A percentile compares a stretch with the other conserved stretches of the same genome.
Conservation (phyloP, 805 yeast species). For the Kuraishia floccosa region DNA sequence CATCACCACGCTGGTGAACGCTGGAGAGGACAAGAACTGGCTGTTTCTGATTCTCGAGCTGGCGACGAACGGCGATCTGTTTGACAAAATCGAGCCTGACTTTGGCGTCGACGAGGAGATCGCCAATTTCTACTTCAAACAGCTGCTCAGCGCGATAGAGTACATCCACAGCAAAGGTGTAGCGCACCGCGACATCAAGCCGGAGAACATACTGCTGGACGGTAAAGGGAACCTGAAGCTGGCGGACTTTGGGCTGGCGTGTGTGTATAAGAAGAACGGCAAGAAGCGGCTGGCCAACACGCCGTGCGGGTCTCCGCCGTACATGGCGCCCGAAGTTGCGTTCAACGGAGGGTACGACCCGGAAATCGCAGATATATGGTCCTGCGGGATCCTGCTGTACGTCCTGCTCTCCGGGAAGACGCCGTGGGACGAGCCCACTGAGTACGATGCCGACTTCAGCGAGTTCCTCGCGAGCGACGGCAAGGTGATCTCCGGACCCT, state of each 20-base stretch:
- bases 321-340: slow-evolving; percentile 67
- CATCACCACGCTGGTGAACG: slow-evolving; percentile 40
- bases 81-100: slow-evolving; percentile 73
- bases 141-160: slow-evolving; percentile 47
- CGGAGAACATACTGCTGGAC: slow-evolving; percentile 58
- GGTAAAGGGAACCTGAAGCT: slow-evolving; percentile 53
- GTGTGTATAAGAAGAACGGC: slow-evolving; percentile 40
- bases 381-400: slow-evolving; percentile 53
- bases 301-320: slow-evolving; percentile 67
- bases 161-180: slow-evolving; percentile 54
- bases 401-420: slow-evolving; percentile 55
- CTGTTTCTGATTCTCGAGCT: slow-evolving; percentile 58
- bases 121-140: slow-evolving; percentile 60
- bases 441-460: slow-evolving; percentile 35
- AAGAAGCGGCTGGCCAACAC: slow-evolving; percentile 32
- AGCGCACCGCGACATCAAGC: slow-evolving; percentile 60
- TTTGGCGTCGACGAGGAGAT: slow-evolving; percentile 54
- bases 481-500: slow-evolving; percentile 32
- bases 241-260: slow-evolving; percentile 73
- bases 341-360: slow-evolving; percentile 40
- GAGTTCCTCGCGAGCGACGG: slow-evolving; percentile 32
- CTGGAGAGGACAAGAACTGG: slow-evolving; percentile 45
- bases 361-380: slow-evolving; percentile 53
- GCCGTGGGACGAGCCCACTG: slow-evolving; percentile 61
- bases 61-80: slow-evolving; percentile 67